Conservation (phyloP, 192 early-diverging fungal species). For the Linnemannia exigua region DNA sequence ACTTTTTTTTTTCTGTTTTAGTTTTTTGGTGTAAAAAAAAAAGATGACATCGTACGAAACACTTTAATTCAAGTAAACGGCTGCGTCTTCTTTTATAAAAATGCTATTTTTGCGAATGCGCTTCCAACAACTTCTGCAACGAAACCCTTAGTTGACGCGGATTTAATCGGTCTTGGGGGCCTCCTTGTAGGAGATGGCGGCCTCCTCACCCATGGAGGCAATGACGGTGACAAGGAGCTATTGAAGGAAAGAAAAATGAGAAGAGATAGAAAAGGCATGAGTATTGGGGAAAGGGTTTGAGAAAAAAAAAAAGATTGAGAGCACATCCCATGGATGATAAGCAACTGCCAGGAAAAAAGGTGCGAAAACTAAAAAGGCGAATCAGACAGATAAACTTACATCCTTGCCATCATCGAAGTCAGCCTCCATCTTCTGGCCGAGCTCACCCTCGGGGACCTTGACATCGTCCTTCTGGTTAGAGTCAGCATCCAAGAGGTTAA, state of each 20-base stretch:
- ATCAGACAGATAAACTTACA: conserved; percentile 18
- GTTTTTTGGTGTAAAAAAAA: no score
- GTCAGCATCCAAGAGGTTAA: conserved; percentile 85
- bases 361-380: background rate
- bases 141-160: background rate
- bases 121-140: conserved; percentile 19
- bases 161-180: conserved; percentile 68
- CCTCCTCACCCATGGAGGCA: conserved; percentile 94
- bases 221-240: conserved; percentile 91
- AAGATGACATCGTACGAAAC: conserved; percentile 8
- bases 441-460: conserved; percentile 89
- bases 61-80: conserved; percentile 19
- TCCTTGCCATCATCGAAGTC: conserved; percentile 78
- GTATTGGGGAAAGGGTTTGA: background rate
- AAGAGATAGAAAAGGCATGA: background rate
- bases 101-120: conserved; percentile 31
- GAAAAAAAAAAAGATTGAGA: background rate
- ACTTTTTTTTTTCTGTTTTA: no score
- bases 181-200: conserved; percentile 85
- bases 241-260: background rate
- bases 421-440: conserved; percentile 79
- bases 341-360: background rate
- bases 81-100: conserved; percentile 3
- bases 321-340: no score
- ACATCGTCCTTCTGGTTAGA: conserved; percentile 96